Evolutionary conservation across 345 rosid genomes (phyloP), one percentile per base, ranked within the genome.

Genomic region (Kandelia obovata): DNA sequence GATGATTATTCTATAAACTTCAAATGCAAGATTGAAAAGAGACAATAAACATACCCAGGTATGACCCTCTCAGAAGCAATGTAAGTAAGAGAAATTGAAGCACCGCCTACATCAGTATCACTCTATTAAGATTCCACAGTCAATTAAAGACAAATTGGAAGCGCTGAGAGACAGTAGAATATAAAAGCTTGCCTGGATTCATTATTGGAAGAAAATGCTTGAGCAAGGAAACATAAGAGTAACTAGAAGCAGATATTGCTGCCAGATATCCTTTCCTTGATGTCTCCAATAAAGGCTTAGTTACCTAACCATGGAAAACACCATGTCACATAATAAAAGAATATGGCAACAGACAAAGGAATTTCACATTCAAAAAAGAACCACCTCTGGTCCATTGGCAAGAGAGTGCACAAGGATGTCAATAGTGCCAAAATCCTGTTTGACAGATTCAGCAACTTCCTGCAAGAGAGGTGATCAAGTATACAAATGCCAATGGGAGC

Each of bases 371-470:
- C 28, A 56, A 35, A 64, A 63, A 21, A 43, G 70, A 19, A 58
- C 7, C 79, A 90, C 98, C 99, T 95, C 97, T 13, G 98, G 98
- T 35, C 96, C 97, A 61, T 95, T 92, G 32, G 97, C 99, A 65
- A 95, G 92, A 39, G 98, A 95, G 75, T 95, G 98, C 65, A 92
- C 91, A 57, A 95, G 98, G 71, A 95, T 90, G 81, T 95, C 99
- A 26, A 92, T 86, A 78, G 85, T 92, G 61, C 96, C 91, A 61
- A 90, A 95, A 84, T 92, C 97, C 62, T 83, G 80, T 64, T 80
- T 92, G 60, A 95, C 96, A 52, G 89, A 87, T 81, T 92, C 96
- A 10, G 91, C 92, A 78, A 79, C 96, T 86, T 95, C 96, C 99
- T 95, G 83, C 39, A 68, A 51, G 9, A 65, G 52, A 61, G 34